Conservation (phyloP, 2,329 filamentous ascomycete species). For the Fusarium neocosmosporiellum region DNA sequence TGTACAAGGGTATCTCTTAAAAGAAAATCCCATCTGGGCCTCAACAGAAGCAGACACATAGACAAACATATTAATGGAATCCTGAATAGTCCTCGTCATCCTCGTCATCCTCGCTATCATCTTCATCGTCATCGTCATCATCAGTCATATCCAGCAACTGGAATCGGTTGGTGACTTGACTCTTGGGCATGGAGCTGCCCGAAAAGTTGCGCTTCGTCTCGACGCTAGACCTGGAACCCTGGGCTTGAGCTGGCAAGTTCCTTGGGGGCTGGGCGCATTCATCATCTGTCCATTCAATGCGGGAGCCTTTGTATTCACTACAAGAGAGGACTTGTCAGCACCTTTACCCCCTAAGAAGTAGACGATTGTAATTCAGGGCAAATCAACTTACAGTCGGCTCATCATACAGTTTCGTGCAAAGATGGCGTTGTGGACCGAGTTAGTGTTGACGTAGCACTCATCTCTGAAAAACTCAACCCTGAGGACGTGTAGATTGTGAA, state of each 20-base stretch:
- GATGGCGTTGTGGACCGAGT: slow-evolving; percentile 80
- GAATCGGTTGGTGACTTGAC: slow-evolving; percentile 69
- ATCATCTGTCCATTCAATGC: slow-evolving; percentile 77
- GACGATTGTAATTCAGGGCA: neutral
- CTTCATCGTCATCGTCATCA: slow-evolving; percentile 47
- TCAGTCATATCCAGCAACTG: slow-evolving; percentile 65
- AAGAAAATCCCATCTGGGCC: neutral
- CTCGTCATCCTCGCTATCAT: slow-evolving; percentile 49
- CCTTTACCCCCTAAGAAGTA: neutral
- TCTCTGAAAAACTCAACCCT: slow-evolving; percentile 68
- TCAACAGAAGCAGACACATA: neutral
- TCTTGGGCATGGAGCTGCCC: slow-evolving; percentile 29
- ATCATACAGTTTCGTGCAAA: slow-evolving; percentile 85
- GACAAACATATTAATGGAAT: neutral
- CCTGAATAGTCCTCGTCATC: slow-evolving; percentile 25
- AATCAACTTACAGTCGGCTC: slow-evolving; percentile 60
- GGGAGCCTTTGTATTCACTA: slow-evolving; percentile 75
- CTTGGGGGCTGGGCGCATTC: slow-evolving; percentile 74
- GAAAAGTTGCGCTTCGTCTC: neutral
- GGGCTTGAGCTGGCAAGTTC: slow-evolving; percentile 22
- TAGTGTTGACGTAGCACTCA: slow-evolving; percentile 77
- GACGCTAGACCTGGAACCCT: neutral
- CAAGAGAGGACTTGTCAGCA: slow-evolving; percentile 47
- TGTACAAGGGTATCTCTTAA: neutral
- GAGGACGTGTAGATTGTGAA: slow-evolving; percentile 81